Evolutionary conservation across 2,329 filamentous ascomycete genomes (phyloP).

Genomic region (Aureobasidium sp.): DNA sequence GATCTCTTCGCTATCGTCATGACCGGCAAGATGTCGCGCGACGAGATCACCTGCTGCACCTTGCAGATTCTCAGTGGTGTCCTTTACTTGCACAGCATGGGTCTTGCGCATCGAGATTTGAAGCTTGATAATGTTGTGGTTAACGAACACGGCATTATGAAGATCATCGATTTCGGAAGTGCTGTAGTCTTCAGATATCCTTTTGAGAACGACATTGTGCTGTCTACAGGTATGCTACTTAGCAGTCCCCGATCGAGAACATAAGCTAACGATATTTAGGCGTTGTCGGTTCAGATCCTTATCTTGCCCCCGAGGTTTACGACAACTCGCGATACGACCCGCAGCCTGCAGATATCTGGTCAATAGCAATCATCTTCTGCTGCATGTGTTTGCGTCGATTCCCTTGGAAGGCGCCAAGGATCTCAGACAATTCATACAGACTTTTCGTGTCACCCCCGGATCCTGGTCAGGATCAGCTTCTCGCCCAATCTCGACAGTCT

Average conservation of each 20-base stretch:
- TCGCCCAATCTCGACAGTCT: conserved; percentile 21
- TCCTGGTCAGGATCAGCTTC: conserved; percentile 47
- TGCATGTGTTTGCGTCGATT: conserved; percentile 96
- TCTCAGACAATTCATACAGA: conserved; percentile 91
- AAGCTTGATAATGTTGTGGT: conserved; percentile 98
- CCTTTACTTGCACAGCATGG: conserved; percentile 90
- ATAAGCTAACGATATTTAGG: conserved; percentile 40
- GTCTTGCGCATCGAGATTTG: conserved; percentile 85
- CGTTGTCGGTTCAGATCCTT: conserved; percentile 84
- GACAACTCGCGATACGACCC: conserved; percentile 91
- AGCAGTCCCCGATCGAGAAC: not conserved
- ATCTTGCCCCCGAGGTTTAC: conserved; percentile 94
- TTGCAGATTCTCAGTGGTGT: conserved; percentile 93
- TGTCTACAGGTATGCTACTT: conserved; percentile 62
- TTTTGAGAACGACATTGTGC: conserved; percentile 81
- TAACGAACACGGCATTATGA: conserved; percentile 95
- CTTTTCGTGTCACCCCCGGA: conserved; percentile 83
- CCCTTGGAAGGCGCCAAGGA: conserved; percentile 90
- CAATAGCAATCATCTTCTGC: conserved; percentile 95
- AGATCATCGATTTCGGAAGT: conserved; percentile 97
- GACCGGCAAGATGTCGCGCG: conserved; percentile 92
- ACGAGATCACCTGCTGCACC: conserved; percentile 86
- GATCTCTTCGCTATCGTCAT: conserved; percentile 98
- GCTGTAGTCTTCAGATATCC: conserved; percentile 96
- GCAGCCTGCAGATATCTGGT: conserved; percentile 93